A percentile compares a stretch with the other conserved stretches of the same genome.
Evolutionary conservation across 306 rosid genomes (phyloP).

Genomic region (Corylus americana): DNA sequence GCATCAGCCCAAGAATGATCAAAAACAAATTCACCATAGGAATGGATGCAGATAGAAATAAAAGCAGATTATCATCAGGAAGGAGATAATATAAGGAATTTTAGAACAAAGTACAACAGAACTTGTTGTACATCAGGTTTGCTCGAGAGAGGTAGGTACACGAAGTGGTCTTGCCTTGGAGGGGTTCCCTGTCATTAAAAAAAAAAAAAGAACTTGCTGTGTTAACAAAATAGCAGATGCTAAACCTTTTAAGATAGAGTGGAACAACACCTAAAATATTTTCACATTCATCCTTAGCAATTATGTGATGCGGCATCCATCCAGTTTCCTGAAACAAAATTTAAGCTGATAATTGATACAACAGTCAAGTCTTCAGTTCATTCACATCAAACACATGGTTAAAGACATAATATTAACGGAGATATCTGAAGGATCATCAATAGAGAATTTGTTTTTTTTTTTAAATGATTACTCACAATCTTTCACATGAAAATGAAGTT

Average conservation of each 20-base stretch:
- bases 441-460: neutral
- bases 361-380: neutral
- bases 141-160: too few species aligned
- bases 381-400: neutral
- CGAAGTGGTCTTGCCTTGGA: too few species aligned
- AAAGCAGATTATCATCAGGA: slow-evolving; percentile 9
- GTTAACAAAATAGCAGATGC: slow-evolving; percentile 19
- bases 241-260: slow-evolving; percentile 77
- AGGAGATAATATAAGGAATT: neutral
- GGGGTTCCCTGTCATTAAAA: too few species aligned
- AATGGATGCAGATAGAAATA: slow-evolving; percentile 60
- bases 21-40: slow-evolving; percentile 94
- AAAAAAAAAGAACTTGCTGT: slow-evolving; percentile 11
- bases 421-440: neutral
- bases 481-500: neutral
- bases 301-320: slow-evolving; percentile 75
- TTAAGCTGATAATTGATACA: neutral
- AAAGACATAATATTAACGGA: neutral
- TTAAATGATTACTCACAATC: neutral
- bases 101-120: neutral
- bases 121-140: too few species aligned
- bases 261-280: slow-evolving; percentile 73
- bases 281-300: slow-evolving; percentile 62
- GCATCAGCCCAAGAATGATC: slow-evolving; percentile 99
- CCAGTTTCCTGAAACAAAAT: slow-evolving; percentile 64